A percentile compares a stretch with the other conserved stretches of the same genome.
phyloP scores from a whole-genome alignment of 306 rosid genomes.

The Citrullus mucosospermus region DNA sequence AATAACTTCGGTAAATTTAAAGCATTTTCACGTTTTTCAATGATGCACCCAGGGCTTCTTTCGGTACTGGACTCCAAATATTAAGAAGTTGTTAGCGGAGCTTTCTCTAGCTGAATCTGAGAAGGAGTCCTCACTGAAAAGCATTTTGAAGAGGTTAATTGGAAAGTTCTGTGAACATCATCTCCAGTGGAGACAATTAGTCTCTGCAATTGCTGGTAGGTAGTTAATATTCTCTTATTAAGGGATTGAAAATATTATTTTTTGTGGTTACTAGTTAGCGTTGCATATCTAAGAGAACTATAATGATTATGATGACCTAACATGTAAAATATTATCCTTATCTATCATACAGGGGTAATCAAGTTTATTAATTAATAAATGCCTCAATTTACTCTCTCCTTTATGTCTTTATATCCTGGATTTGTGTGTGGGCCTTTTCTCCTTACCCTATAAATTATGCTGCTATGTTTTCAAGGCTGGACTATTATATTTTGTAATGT shows the following conservation, averaged over 20 bases:
- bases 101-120: conserved; percentile 66
- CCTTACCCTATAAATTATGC: background rate
- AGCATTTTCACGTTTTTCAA: conserved; percentile 10
- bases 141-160: conserved; percentile 66
- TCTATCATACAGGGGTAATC: background rate
- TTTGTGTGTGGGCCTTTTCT: background rate
- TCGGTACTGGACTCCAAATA: conserved; percentile 84
- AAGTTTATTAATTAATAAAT: background rate
- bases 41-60: conserved; percentile 64
- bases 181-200: conserved; percentile 70
- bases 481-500: background rate
- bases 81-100: conserved; percentile 44
- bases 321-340: background rate
- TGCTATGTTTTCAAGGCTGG: background rate
- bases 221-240: background rate
- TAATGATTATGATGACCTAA: background rate
- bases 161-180: conserved; percentile 68
- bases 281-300: background rate
- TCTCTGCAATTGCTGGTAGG: conserved; percentile 73
- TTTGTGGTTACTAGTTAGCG: background rate
- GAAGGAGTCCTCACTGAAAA: conserved; percentile 64
- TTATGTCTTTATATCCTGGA: background rate
- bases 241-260: background rate
- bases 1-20: background rate
- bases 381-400: background rate